Base-by-base conservation (phyloP, 1,284 basidiomycete genomes). In the Amylostereum areolatum region DNA sequence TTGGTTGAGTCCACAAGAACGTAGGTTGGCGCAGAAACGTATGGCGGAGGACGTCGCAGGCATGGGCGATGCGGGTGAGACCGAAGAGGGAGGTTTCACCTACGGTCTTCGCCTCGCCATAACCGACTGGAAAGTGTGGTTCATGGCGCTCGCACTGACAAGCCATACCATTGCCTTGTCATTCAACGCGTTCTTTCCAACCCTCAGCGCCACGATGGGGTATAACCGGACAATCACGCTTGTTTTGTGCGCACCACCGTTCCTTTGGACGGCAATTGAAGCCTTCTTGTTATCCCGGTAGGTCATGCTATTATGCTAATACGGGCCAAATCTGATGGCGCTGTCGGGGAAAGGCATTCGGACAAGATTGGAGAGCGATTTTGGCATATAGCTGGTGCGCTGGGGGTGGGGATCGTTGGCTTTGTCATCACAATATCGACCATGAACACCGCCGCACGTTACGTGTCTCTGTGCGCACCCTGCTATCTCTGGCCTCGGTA, bases 141-240 rank as follows among this genome's bases (percentile, higher is more conserved):
- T 75, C 72, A 69, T 88, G 49, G 71, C 81, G 24, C 50, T 82
- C 34, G 73, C 77, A 3, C 60, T 84, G 49, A 71, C 71, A 10
- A 71, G 74, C 53, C 66, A 78, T 60, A 74, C 77, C 48, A 61
- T 87, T 52, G 75, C 82, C 4, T 64, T 90, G 9, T 81, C 78
- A 7, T 91, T 89, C 75, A 89, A 82, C 62, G 75, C 79, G 24
- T 84, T 78, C 63, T 85, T 88, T 67, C 85, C 86, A 2, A 85
- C 83, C 0, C 68, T 85, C 44, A 75, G 71, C 18, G 74, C 72
- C 3, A 89, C 87, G 1, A 70, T 91, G 63, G 85, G 86, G 25
- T 87, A 77, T 64, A 73, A 68, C 49, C 66, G 72, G 4, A 83
- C 79, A 5, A 67, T 81, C 9, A 81, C 85, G 1, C 70, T 91